A percentile compares a stretch with the other conserved stretches of the same genome.
Evolutionary conservation across 495 filamentous ascomycete species (phyloP).

Genomic region (Cercophora samala): DNA sequence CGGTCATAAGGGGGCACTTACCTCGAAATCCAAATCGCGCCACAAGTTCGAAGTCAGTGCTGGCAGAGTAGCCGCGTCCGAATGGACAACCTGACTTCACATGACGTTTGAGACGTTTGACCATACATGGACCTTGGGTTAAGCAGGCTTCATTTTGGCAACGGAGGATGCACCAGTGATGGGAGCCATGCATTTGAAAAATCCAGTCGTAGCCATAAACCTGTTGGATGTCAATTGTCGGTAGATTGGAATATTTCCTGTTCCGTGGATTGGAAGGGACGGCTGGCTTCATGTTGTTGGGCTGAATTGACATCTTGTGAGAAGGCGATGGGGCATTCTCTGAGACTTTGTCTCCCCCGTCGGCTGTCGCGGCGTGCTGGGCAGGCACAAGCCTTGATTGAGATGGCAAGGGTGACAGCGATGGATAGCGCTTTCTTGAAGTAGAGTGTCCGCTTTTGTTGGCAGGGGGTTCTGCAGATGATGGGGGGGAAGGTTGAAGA

Average conservation of each 20-base stretch:
- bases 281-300: background rate
- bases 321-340: background rate
- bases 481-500: background rate
- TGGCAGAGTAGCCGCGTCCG: too few relatives aligned
- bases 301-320: background rate
- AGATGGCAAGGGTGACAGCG: too few relatives aligned
- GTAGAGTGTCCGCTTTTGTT: too few relatives aligned
- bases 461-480: background rate
- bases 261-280: background rate
- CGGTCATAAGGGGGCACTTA: background rate
- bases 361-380: too few relatives aligned
- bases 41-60: background rate
- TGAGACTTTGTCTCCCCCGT: background rate
- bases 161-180: background rate
- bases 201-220: background rate
- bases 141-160: background rate
- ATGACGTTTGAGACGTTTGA: background rate
- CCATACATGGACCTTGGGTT: background rate
- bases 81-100: background rate
- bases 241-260: background rate
- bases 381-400: too few relatives aligned
- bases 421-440: too few relatives aligned
- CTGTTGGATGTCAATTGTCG: background rate
- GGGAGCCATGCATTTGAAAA: background rate
- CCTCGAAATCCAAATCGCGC: background rate